Conservation (phyloP, 352 stramenopile species). For the Globisporangium spiculum region DNA sequence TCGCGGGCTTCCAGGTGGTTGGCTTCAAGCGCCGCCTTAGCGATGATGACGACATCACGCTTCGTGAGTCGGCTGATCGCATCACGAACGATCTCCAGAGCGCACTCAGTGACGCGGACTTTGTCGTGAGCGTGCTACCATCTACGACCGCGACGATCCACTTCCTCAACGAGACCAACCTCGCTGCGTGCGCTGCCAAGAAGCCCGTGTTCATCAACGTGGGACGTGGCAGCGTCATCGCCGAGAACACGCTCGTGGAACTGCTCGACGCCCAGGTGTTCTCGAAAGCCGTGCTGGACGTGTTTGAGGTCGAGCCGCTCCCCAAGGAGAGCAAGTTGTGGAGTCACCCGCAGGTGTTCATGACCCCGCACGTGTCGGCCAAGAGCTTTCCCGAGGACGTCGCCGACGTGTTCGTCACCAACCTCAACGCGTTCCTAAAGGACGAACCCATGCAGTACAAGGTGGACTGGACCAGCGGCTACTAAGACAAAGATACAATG, state of each 20-base stretch:
- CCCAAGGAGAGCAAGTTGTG: constrained; percentile 58
- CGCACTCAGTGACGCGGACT: constrained; percentile 54
- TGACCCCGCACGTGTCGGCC: constrained; percentile 83
- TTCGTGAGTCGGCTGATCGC: constrained; percentile 26
- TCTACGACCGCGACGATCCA: constrained; percentile 70
- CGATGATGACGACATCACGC: constrained; percentile 11
- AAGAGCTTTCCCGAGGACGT: constrained; percentile 76
- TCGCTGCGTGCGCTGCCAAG: constrained; percentile 45
- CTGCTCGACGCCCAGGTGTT: constrained; percentile 63
- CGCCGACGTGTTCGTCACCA: constrained; percentile 64
- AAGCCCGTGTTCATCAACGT: constrained; percentile 89
- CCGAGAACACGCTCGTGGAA: constrained; percentile 45
- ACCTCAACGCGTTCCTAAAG: constrained; percentile 48
- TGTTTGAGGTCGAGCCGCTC: constrained; percentile 60
- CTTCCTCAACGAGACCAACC: constrained; percentile 47
- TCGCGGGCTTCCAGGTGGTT: constrained; percentile 57
- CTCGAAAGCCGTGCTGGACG: constrained; percentile 59
- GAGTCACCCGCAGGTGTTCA: constrained; percentile 47
- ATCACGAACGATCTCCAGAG: constrained; percentile 48
- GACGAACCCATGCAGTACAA: constrained; percentile 36
- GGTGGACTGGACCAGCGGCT: constrained; percentile 52
- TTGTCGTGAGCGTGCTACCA: constrained; percentile 82
- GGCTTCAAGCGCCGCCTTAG: constrained; percentile 62
- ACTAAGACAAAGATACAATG: constrained; percentile 23
- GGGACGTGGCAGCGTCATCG: constrained; percentile 78